phyloP scores from a whole-genome alignment of 805 yeast species.

The Schwanniomyces occidentalis region DNA sequence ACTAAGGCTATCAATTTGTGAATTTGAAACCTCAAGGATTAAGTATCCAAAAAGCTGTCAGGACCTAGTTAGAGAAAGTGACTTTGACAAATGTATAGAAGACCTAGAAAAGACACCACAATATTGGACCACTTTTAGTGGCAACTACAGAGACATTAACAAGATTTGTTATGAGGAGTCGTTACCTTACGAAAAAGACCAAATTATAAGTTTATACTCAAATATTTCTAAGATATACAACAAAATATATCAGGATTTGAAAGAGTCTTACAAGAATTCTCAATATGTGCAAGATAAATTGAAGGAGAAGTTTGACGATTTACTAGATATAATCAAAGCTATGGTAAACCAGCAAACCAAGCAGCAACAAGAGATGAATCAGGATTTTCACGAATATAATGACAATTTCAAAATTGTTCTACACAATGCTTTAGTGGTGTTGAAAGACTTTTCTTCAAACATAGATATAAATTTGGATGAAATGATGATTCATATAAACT shows the following conservation, averaged over 20 bases:
- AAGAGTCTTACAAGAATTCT: constrained; percentile 6
- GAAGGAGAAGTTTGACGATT: constrained; percentile 4
- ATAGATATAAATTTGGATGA: constrained; percentile 5
- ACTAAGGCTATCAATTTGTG: constrained; percentile 52
- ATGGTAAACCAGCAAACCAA: constrained; percentile 5
- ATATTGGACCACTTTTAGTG: constrained; percentile 76
- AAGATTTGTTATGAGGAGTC: constrained; percentile 55
- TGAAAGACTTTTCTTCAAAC: constrained; percentile 4
- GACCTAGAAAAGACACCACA: constrained; percentile 48
- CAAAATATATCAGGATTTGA: constrained; percentile 9
- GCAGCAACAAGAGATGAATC: constrained; percentile 8
- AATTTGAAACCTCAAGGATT: constrained; percentile 49
- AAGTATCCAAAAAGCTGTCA: constrained; percentile 30
- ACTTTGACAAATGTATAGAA: constrained; percentile 37
- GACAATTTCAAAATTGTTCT: constrained; percentile 4
- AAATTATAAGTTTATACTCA: constrained; percentile 44
- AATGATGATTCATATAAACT: not conserved
- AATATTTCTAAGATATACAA: constrained; percentile 41
- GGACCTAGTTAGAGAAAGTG: constrained; percentile 9
- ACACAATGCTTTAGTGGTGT: not conserved
- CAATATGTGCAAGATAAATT: constrained; percentile 3
- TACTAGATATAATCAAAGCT: constrained; percentile 4
- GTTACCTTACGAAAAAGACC: constrained; percentile 53
- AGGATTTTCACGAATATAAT: constrained; percentile 6
- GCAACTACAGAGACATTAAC: constrained; percentile 56